Percentiles rank a stretch among this genome's conserved stretches.
phyloP scores from a whole-genome alignment of 2,329 filamentous ascomycete genomes.

The Ceratocystiopsis sp. region DNA sequence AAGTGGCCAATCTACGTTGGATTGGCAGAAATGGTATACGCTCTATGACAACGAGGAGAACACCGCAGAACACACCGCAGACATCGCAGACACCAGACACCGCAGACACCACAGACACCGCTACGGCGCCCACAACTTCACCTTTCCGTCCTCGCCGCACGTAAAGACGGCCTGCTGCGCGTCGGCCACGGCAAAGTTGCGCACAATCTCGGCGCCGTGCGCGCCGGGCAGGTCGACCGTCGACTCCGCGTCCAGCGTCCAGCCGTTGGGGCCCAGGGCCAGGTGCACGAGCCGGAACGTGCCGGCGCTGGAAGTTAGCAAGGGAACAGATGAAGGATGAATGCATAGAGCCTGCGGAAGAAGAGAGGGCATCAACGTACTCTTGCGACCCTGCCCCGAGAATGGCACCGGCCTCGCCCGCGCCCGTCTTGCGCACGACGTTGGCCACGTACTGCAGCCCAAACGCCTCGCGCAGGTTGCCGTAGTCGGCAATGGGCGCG shows the following conservation, averaged over 20 bases:
- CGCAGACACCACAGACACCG: too few relatives aligned
- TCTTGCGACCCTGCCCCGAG: constrained; percentile 51
- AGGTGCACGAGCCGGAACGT: constrained; percentile 45
- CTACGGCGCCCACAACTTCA: constrained; percentile 41
- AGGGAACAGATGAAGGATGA: neutral
- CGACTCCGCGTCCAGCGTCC: constrained; percentile 36
- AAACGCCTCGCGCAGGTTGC: constrained; percentile 49
- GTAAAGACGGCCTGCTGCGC: constrained; percentile 41
- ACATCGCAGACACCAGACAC: too few relatives aligned
- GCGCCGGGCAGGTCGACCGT: constrained; percentile 43
- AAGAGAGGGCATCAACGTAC: constrained; percentile 27
- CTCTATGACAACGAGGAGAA: too few relatives aligned
- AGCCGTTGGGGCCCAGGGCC: constrained; percentile 27
- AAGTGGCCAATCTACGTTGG: constrained; percentile 12
- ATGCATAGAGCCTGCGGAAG: constrained; percentile 14
- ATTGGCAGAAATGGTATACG: too few relatives aligned
- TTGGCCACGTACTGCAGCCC: constrained; percentile 60
- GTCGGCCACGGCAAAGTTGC: constrained; percentile 47
- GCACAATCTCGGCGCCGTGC: constrained; percentile 46
- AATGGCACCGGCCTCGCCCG: constrained; percentile 29
- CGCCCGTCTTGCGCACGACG: constrained; percentile 41
- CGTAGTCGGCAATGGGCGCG: constrained; percentile 39
- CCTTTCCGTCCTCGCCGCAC: constrained; percentile 38
- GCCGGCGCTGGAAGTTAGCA: constrained; percentile 24
- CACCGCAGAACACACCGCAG: too few relatives aligned